Percentiles rank a stretch among this genome's conserved stretches.
Evolutionary conservation across 2,329 filamentous ascomycete species (phyloP).

Genomic region (Claviceps arundinis): DNA sequence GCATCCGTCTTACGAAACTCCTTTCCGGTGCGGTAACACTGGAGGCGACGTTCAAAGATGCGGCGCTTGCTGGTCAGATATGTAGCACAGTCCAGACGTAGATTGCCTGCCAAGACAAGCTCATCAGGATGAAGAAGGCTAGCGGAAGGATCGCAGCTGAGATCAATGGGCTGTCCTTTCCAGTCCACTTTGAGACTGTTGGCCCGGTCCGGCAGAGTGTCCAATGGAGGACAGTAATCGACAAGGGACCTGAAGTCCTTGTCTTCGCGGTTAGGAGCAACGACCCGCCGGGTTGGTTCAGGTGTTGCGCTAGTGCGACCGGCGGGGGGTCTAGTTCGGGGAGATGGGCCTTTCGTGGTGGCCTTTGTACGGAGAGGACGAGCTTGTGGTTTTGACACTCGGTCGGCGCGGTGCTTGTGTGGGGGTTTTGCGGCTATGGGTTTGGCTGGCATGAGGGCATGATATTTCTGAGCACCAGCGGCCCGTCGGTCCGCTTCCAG

Average conservation of each 20-base stretch:
- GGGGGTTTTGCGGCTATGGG: constrained; percentile 16
- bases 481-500: constrained; percentile 35
- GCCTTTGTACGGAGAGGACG: constrained; percentile 10
- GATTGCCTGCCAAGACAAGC: constrained; percentile 57
- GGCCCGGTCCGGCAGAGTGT: constrained; percentile 49
- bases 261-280: constrained; percentile 63
- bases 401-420: constrained; percentile 18
- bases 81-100: constrained; percentile 73
- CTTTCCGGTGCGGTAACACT: constrained; percentile 54
- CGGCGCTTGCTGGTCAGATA: constrained; percentile 89
- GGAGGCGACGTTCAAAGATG: constrained; percentile 68
- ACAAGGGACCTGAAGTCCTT: constrained; percentile 62
- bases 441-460: constrained; percentile 31
- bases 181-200: constrained; percentile 75
- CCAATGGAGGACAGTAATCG: constrained; percentile 58
- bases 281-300: constrained; percentile 35
- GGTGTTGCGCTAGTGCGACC: constrained; percentile 32
- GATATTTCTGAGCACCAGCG: constrained; percentile 21
- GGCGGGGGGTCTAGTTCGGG: constrained; percentile 16
- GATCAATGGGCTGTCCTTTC: constrained; percentile 69
- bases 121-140: constrained; percentile 68
- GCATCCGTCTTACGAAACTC: constrained; percentile 92
- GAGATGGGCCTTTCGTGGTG: constrained; percentile 4
- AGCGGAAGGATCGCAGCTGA: constrained; percentile 57
- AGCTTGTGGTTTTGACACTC: constrained; percentile 22